A percentile compares a stretch with the other conserved stretches of the same genome.
phyloP scores from a whole-genome alignment of 208 protist genomes.

The Lotmaria passim region DNA sequence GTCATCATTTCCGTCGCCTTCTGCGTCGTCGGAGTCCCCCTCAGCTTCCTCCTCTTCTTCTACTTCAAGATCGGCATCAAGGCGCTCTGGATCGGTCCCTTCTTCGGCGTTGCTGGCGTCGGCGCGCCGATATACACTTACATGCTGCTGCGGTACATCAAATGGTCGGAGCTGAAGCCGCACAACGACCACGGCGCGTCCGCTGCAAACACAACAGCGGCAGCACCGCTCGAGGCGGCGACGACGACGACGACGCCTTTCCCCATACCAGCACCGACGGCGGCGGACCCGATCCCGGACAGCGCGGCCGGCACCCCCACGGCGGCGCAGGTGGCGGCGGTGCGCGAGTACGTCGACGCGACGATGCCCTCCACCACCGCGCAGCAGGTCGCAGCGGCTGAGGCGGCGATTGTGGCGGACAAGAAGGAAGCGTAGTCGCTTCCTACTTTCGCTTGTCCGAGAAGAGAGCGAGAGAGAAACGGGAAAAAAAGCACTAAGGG shows the following conservation, averaged over 20 bases:
- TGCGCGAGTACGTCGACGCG: constrained; percentile 21
- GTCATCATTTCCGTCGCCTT: constrained; percentile 66
- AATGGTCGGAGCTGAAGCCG: constrained; percentile 72
- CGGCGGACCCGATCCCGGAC: background rate
- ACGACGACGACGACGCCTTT: no score
- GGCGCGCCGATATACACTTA: constrained; percentile 72
- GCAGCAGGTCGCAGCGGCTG: background rate
- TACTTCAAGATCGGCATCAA: constrained; percentile 70
- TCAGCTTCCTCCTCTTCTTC: constrained; percentile 82
- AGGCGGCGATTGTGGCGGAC: background rate
- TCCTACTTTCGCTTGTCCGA: background rate
- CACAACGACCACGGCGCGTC: constrained; percentile 36
- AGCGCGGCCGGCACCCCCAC: background rate
- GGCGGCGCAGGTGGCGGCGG: constrained; percentile 16
- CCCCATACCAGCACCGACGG: background rate
- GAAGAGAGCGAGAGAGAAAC: background rate
- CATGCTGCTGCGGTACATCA: constrained; percentile 69
- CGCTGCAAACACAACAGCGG: background rate
- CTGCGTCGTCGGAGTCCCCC: constrained; percentile 66
- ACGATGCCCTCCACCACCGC: constrained; percentile 6
- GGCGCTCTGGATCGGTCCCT: constrained; percentile 81
- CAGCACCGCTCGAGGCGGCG: background rate
- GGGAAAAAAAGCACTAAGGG: no score
- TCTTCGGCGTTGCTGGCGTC: constrained; percentile 49
- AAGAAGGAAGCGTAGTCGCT: background rate